phyloP scores from a whole-genome alignment of 2,329 filamentous ascomycete genomes.

The Colletotrichum horii region DNA sequence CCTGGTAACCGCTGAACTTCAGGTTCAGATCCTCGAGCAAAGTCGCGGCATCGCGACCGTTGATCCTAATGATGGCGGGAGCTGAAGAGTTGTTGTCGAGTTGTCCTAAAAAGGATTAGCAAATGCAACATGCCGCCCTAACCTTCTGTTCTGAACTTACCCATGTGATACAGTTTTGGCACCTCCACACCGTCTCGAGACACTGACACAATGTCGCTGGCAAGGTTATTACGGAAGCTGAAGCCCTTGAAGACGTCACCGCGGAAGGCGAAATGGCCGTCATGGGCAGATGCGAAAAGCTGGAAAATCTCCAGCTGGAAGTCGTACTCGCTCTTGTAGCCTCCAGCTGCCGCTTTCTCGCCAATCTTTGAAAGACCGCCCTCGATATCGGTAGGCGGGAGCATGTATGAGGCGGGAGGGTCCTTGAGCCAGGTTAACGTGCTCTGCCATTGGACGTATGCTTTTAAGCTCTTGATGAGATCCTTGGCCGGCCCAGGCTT shows the following conservation, averaged over 20 bases:
- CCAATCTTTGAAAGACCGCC: constrained; percentile 50
- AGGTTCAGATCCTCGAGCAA: constrained; percentile 53
- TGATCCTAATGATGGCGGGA: constrained; percentile 58
- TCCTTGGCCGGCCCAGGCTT: constrained; percentile 35
- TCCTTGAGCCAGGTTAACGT: constrained; percentile 53
- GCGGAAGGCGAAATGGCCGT: constrained; percentile 67
- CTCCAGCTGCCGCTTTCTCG: constrained; percentile 41
- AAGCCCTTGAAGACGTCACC: constrained; percentile 61
- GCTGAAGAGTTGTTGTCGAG: constrained; percentile 9
- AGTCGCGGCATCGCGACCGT: constrained; percentile 57
- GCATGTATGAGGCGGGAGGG: constrained; percentile 55
- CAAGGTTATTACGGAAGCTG: constrained; percentile 40
- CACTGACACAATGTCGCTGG: constrained; percentile 57
- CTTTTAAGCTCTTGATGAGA: constrained; percentile 41
- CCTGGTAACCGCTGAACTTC: constrained; percentile 53
- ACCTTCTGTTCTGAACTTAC: constrained; percentile 29
- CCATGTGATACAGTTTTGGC: constrained; percentile 61
- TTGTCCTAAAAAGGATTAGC: constrained; percentile 13
- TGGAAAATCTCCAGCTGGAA: constrained; percentile 59
- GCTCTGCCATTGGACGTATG: constrained; percentile 54
- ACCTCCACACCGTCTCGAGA: constrained; percentile 63
- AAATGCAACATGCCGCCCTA: background rate
- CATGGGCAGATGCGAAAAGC: constrained; percentile 58
- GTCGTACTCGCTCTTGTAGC: constrained; percentile 58
- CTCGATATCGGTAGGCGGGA: constrained; percentile 53